phyloP scores from a whole-genome alignment of 441 rosid genomes.

The Metrosideros polymorpha region DNA sequence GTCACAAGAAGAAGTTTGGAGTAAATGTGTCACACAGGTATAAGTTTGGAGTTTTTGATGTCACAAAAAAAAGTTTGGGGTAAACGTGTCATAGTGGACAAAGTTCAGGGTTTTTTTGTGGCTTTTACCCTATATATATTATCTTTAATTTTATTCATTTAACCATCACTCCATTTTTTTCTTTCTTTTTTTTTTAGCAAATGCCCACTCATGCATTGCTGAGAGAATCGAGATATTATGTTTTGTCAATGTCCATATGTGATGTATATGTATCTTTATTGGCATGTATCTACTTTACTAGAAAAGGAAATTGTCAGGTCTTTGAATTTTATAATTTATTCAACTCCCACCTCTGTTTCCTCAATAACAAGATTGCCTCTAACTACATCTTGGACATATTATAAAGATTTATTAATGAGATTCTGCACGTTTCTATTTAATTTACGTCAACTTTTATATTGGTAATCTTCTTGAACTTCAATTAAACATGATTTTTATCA shows the following conservation, averaged over 20 bases:
- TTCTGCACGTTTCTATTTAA: background rate
- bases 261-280: background rate
- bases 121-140: no score
- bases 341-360: background rate
- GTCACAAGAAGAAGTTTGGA: no score
- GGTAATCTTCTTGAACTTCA: background rate
- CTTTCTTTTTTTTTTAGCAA: background rate
- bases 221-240: background rate
- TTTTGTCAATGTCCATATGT: background rate
- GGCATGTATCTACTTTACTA: background rate
- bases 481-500: background rate
- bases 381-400: background rate
- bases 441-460: background rate
- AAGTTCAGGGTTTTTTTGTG: no score
- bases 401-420: background rate
- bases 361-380: background rate
- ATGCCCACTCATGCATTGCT: background rate
- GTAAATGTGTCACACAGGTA: no score
- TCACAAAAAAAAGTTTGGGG: no score
- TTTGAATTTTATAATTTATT: background rate
- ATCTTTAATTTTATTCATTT: background rate
- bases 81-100: no score
- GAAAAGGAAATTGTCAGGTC: background rate
- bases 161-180: background rate
- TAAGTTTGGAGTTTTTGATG: no score